Evolutionary conservation across 148 eudicot species (phyloP).

Genomic region (Vaccinium vitisidaea): DNA sequence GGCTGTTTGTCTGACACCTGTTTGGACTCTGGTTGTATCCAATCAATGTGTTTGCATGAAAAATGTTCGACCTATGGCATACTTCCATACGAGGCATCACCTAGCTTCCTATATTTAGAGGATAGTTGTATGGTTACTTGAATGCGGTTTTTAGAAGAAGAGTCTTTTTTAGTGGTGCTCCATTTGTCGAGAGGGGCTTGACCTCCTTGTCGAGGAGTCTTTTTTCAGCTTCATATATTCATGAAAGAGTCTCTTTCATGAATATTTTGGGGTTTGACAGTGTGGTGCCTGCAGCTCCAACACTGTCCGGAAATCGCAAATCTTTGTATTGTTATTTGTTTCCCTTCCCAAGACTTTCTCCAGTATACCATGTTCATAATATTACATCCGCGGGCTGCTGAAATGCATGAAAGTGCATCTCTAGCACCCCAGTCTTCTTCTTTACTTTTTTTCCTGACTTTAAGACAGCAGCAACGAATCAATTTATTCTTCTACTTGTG

Average conservation of each 20-base stretch:
- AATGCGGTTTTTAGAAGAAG: neutral
- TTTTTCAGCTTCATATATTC: neutral
- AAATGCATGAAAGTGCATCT: neutral
- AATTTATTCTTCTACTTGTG: neutral
- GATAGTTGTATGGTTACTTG: neutral
- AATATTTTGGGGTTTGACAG: neutral
- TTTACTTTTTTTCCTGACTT: neutral
- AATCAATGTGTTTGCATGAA: neutral
- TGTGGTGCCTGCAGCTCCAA: neutral
- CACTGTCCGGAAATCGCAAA: neutral
- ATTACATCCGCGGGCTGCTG: neutral
- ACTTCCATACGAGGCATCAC: neutral
- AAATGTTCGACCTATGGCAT: neutral
- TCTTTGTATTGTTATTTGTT: neutral
- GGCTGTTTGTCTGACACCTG: neutral
- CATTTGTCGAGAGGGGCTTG: neutral
- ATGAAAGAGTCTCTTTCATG: too few species aligned
- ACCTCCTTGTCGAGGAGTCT: neutral
- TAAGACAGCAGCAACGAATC: neutral
- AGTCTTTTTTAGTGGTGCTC: slow-evolving; percentile 10
- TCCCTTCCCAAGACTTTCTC: neutral
- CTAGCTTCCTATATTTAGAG: slow-evolving; percentile 2
- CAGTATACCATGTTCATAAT: neutral
- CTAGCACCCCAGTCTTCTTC: neutral
- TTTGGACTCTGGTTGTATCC: too few species aligned